phyloP scores from a whole-genome alignment of 1,139 yeast genomes.

The Kluyveromyces sp. region DNA sequence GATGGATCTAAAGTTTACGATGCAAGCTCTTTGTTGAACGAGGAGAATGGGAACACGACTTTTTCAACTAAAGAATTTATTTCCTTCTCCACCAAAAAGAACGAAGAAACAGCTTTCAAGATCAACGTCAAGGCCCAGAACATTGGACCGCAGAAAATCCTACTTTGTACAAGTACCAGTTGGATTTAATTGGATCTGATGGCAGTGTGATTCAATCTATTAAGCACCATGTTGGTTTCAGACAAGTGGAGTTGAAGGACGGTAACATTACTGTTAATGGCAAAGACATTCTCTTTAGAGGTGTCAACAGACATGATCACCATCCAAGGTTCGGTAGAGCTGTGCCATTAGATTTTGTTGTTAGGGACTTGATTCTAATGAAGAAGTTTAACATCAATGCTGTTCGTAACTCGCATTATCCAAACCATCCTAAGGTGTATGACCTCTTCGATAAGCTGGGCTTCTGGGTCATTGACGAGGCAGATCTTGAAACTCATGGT shows the following conservation, averaged over 20 bases:
- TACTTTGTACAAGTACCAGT: not conserved
- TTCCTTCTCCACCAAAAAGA: not conserved
- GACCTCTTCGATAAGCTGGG: conserved; percentile 2
- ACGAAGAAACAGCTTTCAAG: not conserved
- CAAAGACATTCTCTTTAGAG: conserved; percentile 1
- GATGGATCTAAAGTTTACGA: not conserved
- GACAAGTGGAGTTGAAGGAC: conserved; percentile 2
- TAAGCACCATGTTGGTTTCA: conserved; percentile 3
- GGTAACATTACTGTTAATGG: conserved; percentile 3
- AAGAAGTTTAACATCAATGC: conserved; percentile 2
- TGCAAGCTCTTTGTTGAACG: not conserved
- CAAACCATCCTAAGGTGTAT: conserved; percentile 3
- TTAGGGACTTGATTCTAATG: conserved; percentile 1
- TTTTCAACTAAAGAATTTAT: not conserved
- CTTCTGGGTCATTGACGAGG: conserved; percentile 3
- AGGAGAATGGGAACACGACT: not conserved
- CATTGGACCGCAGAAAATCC: conserved; percentile 5
- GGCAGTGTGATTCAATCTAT: not conserved
- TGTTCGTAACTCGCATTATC: conserved; percentile 4
- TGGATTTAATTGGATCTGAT: not conserved
- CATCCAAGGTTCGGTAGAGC: conserved; percentile 4
- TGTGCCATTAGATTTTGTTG: conserved; percentile 1
- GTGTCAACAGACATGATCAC: conserved; percentile 4
- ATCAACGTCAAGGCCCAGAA: not conserved
- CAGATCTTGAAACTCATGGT: conserved; percentile 3